Conservation (phyloP, 106 monocot species). For the Vanilla planifolia region DNA sequence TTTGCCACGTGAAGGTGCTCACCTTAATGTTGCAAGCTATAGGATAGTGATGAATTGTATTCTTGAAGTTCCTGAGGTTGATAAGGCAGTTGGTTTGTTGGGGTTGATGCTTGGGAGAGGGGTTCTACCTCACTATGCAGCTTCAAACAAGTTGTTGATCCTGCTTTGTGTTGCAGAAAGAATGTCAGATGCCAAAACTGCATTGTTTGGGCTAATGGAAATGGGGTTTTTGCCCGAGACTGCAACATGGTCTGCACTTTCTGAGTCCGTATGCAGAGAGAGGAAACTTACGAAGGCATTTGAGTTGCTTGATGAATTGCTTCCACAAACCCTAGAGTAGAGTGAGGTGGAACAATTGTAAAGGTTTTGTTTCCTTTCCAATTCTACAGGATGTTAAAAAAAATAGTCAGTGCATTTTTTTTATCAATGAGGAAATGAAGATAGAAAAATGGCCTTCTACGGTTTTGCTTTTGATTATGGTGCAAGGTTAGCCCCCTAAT, state of each 20-base stretch:
- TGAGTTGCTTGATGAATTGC: constrained; percentile 34
- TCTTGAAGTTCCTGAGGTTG: constrained; percentile 38
- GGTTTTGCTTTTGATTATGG: too few relatives aligned
- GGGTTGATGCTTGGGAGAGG: constrained; percentile 67
- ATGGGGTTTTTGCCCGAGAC: constrained; percentile 60
- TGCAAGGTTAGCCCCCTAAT: too few relatives aligned
- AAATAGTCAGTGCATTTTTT: too few relatives aligned
- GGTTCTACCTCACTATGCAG: constrained; percentile 64
- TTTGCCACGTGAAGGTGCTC: constrained; percentile 39
- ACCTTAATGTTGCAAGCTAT: constrained; percentile 72
- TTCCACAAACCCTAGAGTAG: not conserved
- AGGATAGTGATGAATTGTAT: constrained; percentile 81
- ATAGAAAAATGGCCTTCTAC: too few relatives aligned
- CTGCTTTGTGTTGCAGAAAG: constrained; percentile 52
- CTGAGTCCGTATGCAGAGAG: constrained; percentile 42
- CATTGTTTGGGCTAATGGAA: constrained; percentile 55
- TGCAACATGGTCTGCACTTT: constrained; percentile 47
- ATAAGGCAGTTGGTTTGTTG: constrained; percentile 50
- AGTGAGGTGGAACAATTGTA: not conserved
- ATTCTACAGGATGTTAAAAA: too few relatives aligned
- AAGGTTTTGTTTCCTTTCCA: not conserved
- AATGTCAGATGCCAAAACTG: constrained; percentile 53
- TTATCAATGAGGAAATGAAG: too few relatives aligned
- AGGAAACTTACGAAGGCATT: constrained; percentile 47
- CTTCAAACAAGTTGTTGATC: constrained; percentile 71